Conservation (phyloP, 2,329 filamentous ascomycete genomes). For the Diaporthe sp. region DNA sequence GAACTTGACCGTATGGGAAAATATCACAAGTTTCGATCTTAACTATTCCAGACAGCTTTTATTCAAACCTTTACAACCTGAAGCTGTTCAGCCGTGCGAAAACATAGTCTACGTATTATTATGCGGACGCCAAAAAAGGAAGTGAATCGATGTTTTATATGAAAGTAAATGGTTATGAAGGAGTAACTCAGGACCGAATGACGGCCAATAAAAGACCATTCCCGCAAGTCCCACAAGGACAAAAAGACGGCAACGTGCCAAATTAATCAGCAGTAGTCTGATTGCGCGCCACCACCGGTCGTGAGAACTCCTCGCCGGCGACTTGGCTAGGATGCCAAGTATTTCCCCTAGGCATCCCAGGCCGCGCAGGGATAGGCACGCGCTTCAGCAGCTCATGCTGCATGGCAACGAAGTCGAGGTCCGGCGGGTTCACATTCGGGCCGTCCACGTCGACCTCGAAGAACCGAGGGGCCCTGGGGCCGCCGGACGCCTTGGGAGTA, state of each 20-base stretch:
- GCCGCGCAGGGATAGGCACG: not conserved
- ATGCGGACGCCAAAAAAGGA: not conserved
- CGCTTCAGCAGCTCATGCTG: not conserved
- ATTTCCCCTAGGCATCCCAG: fast-evolving
- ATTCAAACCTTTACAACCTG: too few species aligned
- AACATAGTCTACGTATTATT: not conserved
- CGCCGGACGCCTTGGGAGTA: not conserved
- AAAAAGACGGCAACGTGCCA: not conserved
- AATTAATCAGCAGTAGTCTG: not conserved
- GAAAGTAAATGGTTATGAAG: too few species aligned
- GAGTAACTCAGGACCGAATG: too few species aligned
- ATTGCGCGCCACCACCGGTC: not conserved
- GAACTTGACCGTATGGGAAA: too few species aligned
- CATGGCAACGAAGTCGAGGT: not conserved
- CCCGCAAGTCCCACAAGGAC: not conserved
- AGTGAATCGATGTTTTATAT: too few species aligned
- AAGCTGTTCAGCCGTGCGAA: not conserved
- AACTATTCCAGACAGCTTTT: too few species aligned
- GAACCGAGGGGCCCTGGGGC: not conserved
- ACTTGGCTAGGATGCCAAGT: not conserved
- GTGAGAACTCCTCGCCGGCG: not conserved
- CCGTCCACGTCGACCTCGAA: not conserved
- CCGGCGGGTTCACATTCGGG: not conserved
- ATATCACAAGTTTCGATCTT: too few species aligned
- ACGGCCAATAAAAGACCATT: not conserved